phyloP scores from a whole-genome alignment of 768 basidiomycete species.

The Galerina marginata region DNA sequence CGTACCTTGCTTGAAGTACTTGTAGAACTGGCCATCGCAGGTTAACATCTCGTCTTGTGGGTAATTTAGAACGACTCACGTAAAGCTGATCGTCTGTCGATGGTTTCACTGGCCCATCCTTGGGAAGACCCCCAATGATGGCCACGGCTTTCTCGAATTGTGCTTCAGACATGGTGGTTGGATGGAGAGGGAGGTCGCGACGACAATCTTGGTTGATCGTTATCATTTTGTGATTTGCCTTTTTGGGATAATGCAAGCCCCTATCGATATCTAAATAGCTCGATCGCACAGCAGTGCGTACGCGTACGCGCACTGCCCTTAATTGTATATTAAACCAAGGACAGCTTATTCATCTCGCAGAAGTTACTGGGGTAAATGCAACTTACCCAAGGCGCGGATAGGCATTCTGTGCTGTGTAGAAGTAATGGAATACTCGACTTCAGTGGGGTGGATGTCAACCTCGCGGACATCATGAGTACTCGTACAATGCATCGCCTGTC shows the following conservation, averaged over 20 bases:
- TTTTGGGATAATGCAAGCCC: slow-evolving; percentile 1
- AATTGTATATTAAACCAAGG: no score
- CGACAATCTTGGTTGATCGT: slow-evolving; percentile 3
- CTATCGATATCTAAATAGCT: not conserved
- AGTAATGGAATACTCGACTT: no score
- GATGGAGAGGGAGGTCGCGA: slow-evolving; percentile 6
- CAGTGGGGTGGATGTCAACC: no score
- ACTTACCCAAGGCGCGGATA: no score
- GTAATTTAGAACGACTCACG: slow-evolving; percentile 50
- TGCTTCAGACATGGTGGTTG: slow-evolving; percentile 61
- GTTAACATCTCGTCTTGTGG: slow-evolving; percentile 1
- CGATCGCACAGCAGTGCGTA: no score
- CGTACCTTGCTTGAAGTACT: slow-evolving; percentile 90
- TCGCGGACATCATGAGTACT: no score
- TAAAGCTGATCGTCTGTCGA: slow-evolving; percentile 74
- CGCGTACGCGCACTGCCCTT: no score
- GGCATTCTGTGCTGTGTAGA: no score
- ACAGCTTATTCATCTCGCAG: no score
- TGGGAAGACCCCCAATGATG: slow-evolving; percentile 72
- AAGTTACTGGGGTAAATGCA: no score
- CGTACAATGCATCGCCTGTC: no score
- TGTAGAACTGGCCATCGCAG: slow-evolving; percentile 75
- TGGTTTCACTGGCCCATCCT: slow-evolving; percentile 83
- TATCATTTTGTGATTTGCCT: not conserved
- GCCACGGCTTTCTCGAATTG: slow-evolving; percentile 79